phyloP scores from a whole-genome alignment of 2,329 filamentous ascomycete species.

The Didymella exigua region DNA sequence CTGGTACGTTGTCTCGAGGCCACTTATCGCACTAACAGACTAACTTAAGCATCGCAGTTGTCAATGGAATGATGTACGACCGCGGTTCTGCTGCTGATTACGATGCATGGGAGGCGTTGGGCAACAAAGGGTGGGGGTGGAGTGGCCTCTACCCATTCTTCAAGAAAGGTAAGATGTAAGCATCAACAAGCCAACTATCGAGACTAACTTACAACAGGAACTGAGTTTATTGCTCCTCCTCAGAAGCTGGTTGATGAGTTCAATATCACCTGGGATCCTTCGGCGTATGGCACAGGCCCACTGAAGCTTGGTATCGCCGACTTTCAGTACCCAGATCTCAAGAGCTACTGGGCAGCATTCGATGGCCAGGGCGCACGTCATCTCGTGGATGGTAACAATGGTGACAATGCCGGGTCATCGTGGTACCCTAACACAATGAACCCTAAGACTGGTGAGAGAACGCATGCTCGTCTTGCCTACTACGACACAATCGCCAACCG shows the following conservation, averaged over 20 bases:
- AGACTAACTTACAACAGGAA: constrained; percentile 2
- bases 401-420: constrained; percentile 40
- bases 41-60: neutral
- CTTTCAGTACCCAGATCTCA: constrained; percentile 36
- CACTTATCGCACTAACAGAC: neutral
- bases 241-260: constrained; percentile 19
- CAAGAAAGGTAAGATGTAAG: constrained; percentile 24
- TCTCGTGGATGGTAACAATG: constrained; percentile 31
- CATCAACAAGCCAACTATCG: neutral
- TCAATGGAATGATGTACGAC: constrained; percentile 49
- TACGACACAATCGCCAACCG: constrained; percentile 36
- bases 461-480: constrained; percentile 40
- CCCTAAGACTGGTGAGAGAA: constrained; percentile 37
- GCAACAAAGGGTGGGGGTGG: constrained; percentile 66
- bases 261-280: constrained; percentile 32
- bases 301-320: constrained; percentile 36
- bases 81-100: constrained; percentile 47
- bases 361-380: constrained; percentile 29
- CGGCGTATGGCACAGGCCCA: constrained; percentile 33
- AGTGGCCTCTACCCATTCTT: constrained; percentile 49
- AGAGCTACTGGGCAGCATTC: constrained; percentile 31
- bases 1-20: constrained; percentile 23
- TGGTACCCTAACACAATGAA: constrained; percentile 48
- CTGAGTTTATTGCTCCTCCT: constrained; percentile 32
- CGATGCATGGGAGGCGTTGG: constrained; percentile 64